Conservation (phyloP, 768 basidiomycete species). For the Mycena latifolia region DNA sequence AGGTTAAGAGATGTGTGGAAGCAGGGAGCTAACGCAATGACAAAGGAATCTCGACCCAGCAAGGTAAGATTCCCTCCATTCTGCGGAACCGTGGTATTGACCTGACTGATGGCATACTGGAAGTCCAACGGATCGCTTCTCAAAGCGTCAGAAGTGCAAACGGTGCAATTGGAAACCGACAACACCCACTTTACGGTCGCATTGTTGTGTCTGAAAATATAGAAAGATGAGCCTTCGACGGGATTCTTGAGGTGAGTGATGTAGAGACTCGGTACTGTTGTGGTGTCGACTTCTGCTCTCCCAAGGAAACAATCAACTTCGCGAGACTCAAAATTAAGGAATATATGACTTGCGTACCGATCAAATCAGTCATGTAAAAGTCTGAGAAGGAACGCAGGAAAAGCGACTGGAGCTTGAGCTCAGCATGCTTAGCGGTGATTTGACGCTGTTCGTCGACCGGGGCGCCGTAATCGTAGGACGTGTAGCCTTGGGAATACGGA, state of each 20-base stretch:
- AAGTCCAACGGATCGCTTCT: slow-evolving; percentile 23
- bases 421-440: slow-evolving; percentile 65
- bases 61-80: too few species aligned
- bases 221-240: slow-evolving; percentile 61
- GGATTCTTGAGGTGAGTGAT: slow-evolving; percentile 64
- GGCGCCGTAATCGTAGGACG: slow-evolving; percentile 72
- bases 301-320: background rate
- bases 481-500: slow-evolving; percentile 29
- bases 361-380: slow-evolving; percentile 67
- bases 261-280: slow-evolving; percentile 45
- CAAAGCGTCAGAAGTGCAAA: background rate
- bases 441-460: slow-evolving; percentile 62
- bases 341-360: slow-evolving; percentile 46
- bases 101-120: slow-evolving; percentile 22
- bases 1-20: too few species aligned
- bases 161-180: background rate
- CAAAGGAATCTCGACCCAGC: slow-evolving; percentile 66
- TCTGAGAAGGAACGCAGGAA: slow-evolving; percentile 69
- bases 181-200: slow-evolving; percentile 57
- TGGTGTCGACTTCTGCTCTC: slow-evolving; percentile 35
- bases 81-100: slow-evolving; percentile 52
- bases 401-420: slow-evolving; percentile 67
- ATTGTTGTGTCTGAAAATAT: slow-evolving; percentile 64
- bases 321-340: background rate
- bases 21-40: slow-evolving; percentile 51